Evolutionary conservation across 306 rosid species (phyloP), one percentile per base, ranked within the genome.

Genomic region (Canavalia ensiformis): DNA sequence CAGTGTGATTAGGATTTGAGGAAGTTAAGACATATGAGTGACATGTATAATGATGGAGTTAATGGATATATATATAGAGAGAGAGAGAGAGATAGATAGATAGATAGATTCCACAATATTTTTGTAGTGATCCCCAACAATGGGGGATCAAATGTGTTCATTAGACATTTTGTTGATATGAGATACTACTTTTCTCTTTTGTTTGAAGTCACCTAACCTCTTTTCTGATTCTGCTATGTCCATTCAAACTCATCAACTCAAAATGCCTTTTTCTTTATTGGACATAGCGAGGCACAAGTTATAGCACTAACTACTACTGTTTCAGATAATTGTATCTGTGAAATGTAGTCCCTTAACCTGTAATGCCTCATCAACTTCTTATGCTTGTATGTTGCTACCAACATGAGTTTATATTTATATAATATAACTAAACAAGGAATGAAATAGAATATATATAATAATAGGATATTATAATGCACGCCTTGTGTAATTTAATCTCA

Each of bases 361-460:
- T 71, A 44, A 52, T 55, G 78, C 30, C 18, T 29, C 58, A 81
- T 28, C 88, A 82, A 77, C 84, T 66, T 82, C 71, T 80, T 80
- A 35, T 83, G 89, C 71, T 86, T 83, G 85, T 80, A 76, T 75
- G 62, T 72, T 67, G 70, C 78, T 85, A 67, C 65, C 65, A 86
- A 81, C 60, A 85, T 81, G 35, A 30, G 37, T 30, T 72, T 71
- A 47, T 71, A 76, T 33, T 45, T 41, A 18, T 18, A 18, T 18
- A 18, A 18, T 18, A 18, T 18, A 62, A 55, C 62, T 33, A 33
- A 68, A 54, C 4, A 6, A 65, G 77, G 83, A 72, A 84, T 83
- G 83, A 82, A 66, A 83, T 77, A 66, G 66, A 74, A n/a, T 85
- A 72, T 85, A 72, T 18, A 18, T 18, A 18, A 18, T 76, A 73